Conservation (phyloP, 768 basidiomycete species). For the Xanthoconium stramineum region DNA sequence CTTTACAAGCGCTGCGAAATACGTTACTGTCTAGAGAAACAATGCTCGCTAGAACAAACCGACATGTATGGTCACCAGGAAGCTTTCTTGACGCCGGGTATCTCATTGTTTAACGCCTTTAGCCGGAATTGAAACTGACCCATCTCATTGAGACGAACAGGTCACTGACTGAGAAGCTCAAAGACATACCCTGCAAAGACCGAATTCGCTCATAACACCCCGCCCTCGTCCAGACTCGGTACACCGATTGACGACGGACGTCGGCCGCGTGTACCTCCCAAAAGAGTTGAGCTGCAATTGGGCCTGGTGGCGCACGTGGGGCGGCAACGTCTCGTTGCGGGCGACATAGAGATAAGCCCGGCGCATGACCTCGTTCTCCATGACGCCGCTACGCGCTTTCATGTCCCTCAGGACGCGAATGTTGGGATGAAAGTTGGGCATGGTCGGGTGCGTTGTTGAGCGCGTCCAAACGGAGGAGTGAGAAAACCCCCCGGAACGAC, state of each 20-base stretch:
- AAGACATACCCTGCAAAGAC: slow-evolving; percentile 65
- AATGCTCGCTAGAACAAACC: not conserved
- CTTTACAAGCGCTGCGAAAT: not conserved
- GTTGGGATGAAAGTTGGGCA: slow-evolving; percentile 36
- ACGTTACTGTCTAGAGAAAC: not conserved
- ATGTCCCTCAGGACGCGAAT: slow-evolving; percentile 69
- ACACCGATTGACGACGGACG: slow-evolving; percentile 87
- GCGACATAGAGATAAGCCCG: slow-evolving; percentile 93
- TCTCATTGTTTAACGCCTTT: slow-evolving; percentile 75
- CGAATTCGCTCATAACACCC: slow-evolving; percentile 89
- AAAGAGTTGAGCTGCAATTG: slow-evolving; percentile 92
- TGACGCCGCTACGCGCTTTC: slow-evolving; percentile 69
- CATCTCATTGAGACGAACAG: not conserved
- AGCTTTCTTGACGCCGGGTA: slow-evolving; percentile 87
- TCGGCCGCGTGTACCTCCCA: slow-evolving; percentile 77
- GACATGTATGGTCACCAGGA: slow-evolving; percentile 61
- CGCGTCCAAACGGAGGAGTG: too few relatives aligned
- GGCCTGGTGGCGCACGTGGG: slow-evolving; percentile 88
- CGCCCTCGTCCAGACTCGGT: slow-evolving; percentile 80
- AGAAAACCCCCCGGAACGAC: not conserved
- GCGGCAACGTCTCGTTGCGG: slow-evolving; percentile 83
- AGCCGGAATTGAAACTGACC: slow-evolving; percentile 84
- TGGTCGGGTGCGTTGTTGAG: not conserved
- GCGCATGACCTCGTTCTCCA: slow-evolving; percentile 74
- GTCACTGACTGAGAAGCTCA: not conserved